Conservation (phyloP, 2,329 filamentous ascomycete genomes). For the Verticillium albo-atrum region DNA sequence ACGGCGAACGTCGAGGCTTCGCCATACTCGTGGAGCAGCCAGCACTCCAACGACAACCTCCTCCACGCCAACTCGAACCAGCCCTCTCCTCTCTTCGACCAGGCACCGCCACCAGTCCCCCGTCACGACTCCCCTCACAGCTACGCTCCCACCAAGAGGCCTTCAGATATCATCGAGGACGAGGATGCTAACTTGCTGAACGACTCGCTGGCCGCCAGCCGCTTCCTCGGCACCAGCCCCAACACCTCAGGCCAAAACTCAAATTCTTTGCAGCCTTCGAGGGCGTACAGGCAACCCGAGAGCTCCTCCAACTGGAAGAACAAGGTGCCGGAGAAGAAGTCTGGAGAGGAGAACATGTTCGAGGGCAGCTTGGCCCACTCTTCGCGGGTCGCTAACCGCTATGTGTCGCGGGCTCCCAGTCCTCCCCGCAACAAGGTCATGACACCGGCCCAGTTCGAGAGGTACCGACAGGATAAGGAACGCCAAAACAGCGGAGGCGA, state of each 20-base stretch:
- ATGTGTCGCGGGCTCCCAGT: slow-evolving; percentile 26
- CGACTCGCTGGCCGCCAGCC: slow-evolving; percentile 47
- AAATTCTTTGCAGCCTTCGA: slow-evolving; percentile 32
- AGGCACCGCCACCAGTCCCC: slow-evolving; percentile 33
- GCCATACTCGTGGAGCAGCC: slow-evolving; percentile 47
- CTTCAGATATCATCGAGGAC: slow-evolving; percentile 39
- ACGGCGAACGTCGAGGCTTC: slow-evolving; percentile 36
- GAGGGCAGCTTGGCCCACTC: slow-evolving; percentile 39
- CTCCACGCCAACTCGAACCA: slow-evolving; percentile 29
- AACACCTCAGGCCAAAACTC: neutral
- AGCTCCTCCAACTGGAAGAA: slow-evolving; percentile 7
- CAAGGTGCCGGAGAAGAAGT: slow-evolving; percentile 18
- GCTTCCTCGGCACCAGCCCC: slow-evolving; percentile 29
- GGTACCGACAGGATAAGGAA: slow-evolving; percentile 70
- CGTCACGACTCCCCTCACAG: slow-evolving; percentile 27
- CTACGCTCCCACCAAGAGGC: slow-evolving; percentile 22
- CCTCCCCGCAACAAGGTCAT: slow-evolving; percentile 69
- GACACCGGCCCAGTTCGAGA: slow-evolving; percentile 84
- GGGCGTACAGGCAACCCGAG: slow-evolving; percentile 2
- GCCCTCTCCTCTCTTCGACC: slow-evolving; percentile 24
- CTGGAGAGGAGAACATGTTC: slow-evolving; percentile 52
- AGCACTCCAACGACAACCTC: slow-evolving; percentile 45
- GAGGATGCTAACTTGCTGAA: slow-evolving; percentile 50
- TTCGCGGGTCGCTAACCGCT: slow-evolving; percentile 30
- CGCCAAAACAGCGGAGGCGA: slow-evolving; percentile 45